A percentile compares a stretch with the other conserved stretches of the same genome.
Evolutionary conservation across 2,329 filamentous ascomycete species (phyloP).

Genomic region (Ophiostoma sp.): DNA sequence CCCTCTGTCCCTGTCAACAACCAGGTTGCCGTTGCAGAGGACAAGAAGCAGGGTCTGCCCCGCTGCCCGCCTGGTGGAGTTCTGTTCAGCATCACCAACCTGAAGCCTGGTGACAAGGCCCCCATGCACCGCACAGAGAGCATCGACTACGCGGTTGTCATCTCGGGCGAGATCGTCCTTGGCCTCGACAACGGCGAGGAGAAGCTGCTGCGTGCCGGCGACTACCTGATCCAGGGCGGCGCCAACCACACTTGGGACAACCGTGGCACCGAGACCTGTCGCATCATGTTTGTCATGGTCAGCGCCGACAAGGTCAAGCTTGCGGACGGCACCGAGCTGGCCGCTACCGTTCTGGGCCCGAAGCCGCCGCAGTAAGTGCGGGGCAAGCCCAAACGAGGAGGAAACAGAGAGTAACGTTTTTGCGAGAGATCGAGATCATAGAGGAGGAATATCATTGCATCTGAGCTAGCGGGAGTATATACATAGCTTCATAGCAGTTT

Average conservation of each 20-base stretch:
- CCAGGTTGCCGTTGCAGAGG: slow-evolving; percentile 29
- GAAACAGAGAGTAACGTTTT: not conserved
- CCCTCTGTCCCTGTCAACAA: slow-evolving; percentile 38
- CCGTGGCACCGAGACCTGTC: slow-evolving; percentile 39
- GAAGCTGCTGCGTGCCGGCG: slow-evolving; percentile 40
- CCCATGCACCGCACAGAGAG: slow-evolving; percentile 47
- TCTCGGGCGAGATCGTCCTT: slow-evolving; percentile 44
- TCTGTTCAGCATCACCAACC: slow-evolving; percentile 40
- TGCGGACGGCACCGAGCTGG: slow-evolving; percentile 40
- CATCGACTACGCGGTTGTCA: slow-evolving; percentile 44
- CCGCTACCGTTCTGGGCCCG: not conserved
- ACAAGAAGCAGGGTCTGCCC: slow-evolving; percentile 32
- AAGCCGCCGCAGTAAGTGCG: not conserved
- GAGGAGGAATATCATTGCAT: not conserved
- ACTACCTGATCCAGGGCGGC: slow-evolving; percentile 46
- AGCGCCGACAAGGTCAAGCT: slow-evolving; percentile 43
- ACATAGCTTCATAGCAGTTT: not conserved
- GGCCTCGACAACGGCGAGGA: slow-evolving; percentile 45
- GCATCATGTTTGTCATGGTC: slow-evolving; percentile 44
- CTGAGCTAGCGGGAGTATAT: not conserved
- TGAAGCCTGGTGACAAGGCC: slow-evolving; percentile 35
- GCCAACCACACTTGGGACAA: slow-evolving; percentile 50
- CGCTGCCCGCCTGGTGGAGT: slow-evolving; percentile 41
- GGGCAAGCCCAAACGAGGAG: not conserved
- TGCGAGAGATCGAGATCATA: not conserved